Evolutionary conservation across 2,329 filamentous ascomycete genomes (phyloP), one percentile per base, ranked within the genome.

Genomic region (Fusarium incarnatum): DNA sequence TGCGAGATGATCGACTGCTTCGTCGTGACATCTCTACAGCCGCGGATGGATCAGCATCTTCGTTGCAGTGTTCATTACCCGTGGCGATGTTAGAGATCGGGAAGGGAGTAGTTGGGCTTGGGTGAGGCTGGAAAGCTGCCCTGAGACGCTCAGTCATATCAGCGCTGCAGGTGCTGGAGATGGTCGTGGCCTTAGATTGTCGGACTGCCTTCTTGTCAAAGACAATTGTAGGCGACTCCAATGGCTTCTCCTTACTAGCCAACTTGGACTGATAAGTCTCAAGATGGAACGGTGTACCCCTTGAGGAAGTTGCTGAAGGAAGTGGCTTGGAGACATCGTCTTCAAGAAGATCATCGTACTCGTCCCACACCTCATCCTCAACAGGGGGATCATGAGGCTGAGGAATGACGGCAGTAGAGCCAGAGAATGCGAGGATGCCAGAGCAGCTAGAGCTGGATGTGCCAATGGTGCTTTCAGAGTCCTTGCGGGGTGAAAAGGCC

Each of bases 331-430:
- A 61, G 2, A 77, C 77, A 12, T 84, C 85, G 13, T 93, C 90
- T 55, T 92, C 92, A 56, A 98, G 87, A 15, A 98, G 83, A 73
- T 98, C 95, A 71, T 98, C 91, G 76, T 97, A 98, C 79, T 97
- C 95, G 54, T 94, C 91, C 95, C 95, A 98, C 3, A 97, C 87
- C 76, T 98, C 95, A 73, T 98, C 95, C 70, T 97, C 92, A 2
- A 83, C 88, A 6, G 91, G 85, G 0, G 88, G 90, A 6, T 89
- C 88, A 46, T 83, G 84, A 3, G 88, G 84, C 5, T 83, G 81
- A 1, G 92, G 91, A 23, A 92, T 83, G 4, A 93, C 81, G 9
- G 92, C 90, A 18, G 89, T 92, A 6, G 90, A 88, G 8, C 87
- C 86, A 15, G 85, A 84, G 68, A 86, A 89, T 58, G 87, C 89